phyloP scores from a whole-genome alignment of 305 asterid species.

The Rubia tinctorum region DNA sequence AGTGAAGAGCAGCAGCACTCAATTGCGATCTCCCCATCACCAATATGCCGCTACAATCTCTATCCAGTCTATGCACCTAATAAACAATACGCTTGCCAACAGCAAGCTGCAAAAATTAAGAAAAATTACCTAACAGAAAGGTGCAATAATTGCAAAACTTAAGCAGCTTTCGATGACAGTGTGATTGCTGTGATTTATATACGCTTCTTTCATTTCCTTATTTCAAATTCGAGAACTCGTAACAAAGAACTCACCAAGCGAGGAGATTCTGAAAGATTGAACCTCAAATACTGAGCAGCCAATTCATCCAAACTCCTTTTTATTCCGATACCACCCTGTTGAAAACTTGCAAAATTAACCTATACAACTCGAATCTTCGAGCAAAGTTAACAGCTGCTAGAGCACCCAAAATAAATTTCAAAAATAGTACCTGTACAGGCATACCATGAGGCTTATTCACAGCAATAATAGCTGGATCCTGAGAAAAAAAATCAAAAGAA shows the following conservation, averaged over 20 bases:
- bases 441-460: conserved; percentile 92
- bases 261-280: conserved; percentile 63
- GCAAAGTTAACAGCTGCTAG: conserved; percentile 3
- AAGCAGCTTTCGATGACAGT: not conserved
- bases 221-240: too few species aligned
- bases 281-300: conserved; percentile 82
- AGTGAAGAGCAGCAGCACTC: conserved; percentile 77
- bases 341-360: conserved; percentile 12
- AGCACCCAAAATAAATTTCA: not conserved
- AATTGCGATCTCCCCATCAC: conserved; percentile 90
- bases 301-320: conserved; percentile 79
- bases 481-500: conserved; percentile 7
- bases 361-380: conserved; percentile 19
- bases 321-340: conserved; percentile 90
- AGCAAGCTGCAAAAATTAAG: conserved; percentile 27
- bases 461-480: conserved; percentile 77
- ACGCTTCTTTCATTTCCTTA: too few species aligned
- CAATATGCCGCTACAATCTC: conserved; percentile 92
- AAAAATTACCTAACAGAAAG: conserved; percentile 15
- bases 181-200: too few species aligned
- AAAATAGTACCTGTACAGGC: conserved; percentile 82
- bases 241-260: conserved; percentile 65
- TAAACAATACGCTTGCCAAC: conserved; percentile 38
- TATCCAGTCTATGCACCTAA: conserved; percentile 97
- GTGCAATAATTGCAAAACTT: not conserved